Conservation (phyloP, 179 eudicot species). For the Beta macrorhiza region DNA sequence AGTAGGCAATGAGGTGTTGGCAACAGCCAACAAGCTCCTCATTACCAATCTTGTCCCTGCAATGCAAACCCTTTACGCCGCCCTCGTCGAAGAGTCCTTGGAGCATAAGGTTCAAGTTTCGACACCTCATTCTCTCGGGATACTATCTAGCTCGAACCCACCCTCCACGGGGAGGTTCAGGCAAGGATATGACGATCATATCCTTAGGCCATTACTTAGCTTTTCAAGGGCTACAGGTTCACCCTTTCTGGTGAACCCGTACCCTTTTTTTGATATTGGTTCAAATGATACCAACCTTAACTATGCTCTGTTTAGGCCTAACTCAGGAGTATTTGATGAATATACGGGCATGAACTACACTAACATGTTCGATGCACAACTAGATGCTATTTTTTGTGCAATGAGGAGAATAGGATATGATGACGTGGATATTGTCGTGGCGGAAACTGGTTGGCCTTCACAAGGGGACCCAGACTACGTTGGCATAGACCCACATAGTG, state of each 20-base stretch:
- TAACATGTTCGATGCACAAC: slow-evolving; percentile 69
- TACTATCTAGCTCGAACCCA: slow-evolving; percentile 47
- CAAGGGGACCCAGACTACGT: slow-evolving; percentile 43
- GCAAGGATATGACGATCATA: slow-evolving; percentile 48
- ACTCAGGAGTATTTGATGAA: slow-evolving; percentile 42
- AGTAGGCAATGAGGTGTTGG: slow-evolving; percentile 68
- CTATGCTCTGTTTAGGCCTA: slow-evolving; percentile 58
- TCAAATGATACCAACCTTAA: slow-evolving; percentile 36
- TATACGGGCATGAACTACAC: slow-evolving; percentile 42
- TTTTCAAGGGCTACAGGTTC: slow-evolving; percentile 48
- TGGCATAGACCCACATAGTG: slow-evolving; percentile 47
- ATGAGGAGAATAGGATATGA: slow-evolving; percentile 39
- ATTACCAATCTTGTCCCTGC: slow-evolving; percentile 51
- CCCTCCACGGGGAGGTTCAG: slow-evolving; percentile 60
- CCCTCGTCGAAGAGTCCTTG: slow-evolving; percentile 43
- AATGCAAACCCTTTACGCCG: slow-evolving; percentile 51
- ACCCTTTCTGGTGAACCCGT: slow-evolving; percentile 62
- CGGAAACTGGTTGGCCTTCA: slow-evolving; percentile 74
- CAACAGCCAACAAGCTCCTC: slow-evolving; percentile 44
- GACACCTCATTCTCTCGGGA: slow-evolving; percentile 63
- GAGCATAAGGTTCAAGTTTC: slow-evolving; percentile 46
- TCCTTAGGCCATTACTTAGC: slow-evolving; percentile 46
- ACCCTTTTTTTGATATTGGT: slow-evolving; percentile 54
- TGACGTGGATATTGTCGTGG: slow-evolving; percentile 57
- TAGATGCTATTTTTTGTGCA: slow-evolving; percentile 61